Evolutionary conservation across 192 early-diverging fungal genomes (phyloP).

Genomic region (Coemansia sp.): DNA sequence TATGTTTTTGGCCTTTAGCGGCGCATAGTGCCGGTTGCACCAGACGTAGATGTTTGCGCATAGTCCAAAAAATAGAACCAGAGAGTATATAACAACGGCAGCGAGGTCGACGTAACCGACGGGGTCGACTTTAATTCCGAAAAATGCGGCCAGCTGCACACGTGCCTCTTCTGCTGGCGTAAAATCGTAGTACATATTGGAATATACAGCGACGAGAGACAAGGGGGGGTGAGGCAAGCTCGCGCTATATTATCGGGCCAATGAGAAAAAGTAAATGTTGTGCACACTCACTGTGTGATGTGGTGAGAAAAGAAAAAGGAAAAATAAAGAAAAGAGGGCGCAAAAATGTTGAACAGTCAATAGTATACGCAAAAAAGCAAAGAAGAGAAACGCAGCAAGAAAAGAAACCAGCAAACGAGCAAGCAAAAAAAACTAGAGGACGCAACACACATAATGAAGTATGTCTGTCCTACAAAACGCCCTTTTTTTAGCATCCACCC

Average conservation of each 20-base stretch:
- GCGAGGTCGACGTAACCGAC: constrained; percentile 40
- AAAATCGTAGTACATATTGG: constrained; percentile 45
- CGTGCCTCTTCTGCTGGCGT: constrained; percentile 32
- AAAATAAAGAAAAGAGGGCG: neutral
- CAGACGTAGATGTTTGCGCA: constrained; percentile 46
- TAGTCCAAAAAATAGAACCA: constrained; percentile 31
- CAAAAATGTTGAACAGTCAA: constrained; percentile 1
- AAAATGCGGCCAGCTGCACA: constrained; percentile 38
- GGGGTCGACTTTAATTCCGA: constrained; percentile 37
- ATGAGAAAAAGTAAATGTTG: neutral
- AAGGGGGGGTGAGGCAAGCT: neutral
- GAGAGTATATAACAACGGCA: constrained; percentile 21
- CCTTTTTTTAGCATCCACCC: constrained; percentile 2
- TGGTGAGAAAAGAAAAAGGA: too few species aligned
- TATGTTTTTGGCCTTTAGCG: constrained; percentile 59
- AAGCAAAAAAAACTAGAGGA: neutral
- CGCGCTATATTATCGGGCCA: neutral
- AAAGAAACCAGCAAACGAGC: constrained; percentile 1
- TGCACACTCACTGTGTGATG: neutral
- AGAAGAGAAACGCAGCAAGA: constrained; percentile 6
- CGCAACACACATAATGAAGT: constrained; percentile 14
- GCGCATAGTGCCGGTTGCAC: constrained; percentile 49
- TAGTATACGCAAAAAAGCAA: constrained; percentile 7
- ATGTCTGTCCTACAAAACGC: neutral
- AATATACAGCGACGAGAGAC: neutral